Evolutionary conservation across 257 asterid species (phyloP).

Genomic region (Solanum piurae): DNA sequence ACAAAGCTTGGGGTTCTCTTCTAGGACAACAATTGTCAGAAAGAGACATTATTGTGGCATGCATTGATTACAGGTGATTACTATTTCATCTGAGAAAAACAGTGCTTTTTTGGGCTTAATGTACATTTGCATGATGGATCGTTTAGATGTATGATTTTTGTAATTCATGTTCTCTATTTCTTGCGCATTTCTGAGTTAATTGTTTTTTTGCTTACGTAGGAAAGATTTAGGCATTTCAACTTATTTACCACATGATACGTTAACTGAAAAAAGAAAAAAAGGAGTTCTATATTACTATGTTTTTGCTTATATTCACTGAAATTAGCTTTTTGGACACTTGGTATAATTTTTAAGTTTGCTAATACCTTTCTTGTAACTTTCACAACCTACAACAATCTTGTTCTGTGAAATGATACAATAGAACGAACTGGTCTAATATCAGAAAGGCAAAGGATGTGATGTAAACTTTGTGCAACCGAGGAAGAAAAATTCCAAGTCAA

Average conservation of each 20-base stretch:
- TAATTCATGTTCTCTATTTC: background rate
- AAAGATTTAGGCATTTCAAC: background rate
- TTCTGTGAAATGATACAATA: background rate
- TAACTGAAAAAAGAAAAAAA: background rate
- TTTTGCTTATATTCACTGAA: background rate
- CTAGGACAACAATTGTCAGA: conserved; percentile 84
- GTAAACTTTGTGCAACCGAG: background rate
- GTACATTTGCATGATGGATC: background rate
- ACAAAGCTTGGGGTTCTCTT: conserved; percentile 99
- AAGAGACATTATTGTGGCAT: conserved; percentile 91
- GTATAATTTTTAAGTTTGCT: background rate
- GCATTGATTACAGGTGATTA: conserved; percentile 89
- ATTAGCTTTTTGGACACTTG: background rate
- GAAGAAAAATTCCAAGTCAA: background rate
- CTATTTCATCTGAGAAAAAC: background rate
- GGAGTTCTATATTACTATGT: background rate
- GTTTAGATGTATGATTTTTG: background rate
- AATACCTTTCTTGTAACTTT: background rate
- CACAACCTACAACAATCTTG: background rate
- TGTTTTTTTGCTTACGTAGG: background rate
- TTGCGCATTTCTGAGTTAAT: background rate
- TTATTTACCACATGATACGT: background rate
- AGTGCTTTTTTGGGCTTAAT: background rate
- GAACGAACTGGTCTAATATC: background rate
- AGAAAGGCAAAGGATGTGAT: background rate